Evolutionary conservation across 192 early-diverging fungal species (phyloP), one percentile per base, ranked within the genome.

Genomic region (Backusella circina): DNA sequence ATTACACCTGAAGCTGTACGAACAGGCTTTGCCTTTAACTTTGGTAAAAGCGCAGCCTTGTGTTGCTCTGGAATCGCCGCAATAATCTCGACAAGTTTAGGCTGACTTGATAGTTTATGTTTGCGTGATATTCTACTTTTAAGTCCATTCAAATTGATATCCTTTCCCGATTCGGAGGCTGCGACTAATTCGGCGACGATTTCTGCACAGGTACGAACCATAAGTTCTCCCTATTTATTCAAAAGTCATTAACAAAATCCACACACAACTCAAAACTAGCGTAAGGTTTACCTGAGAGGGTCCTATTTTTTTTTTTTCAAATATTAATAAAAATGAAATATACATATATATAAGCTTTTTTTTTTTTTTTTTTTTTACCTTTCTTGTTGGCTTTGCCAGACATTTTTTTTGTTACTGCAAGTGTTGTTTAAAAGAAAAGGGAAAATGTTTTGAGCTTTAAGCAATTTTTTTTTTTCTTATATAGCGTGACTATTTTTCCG

Each of bases 1-100:
- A 30, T 39, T 86, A 94, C 92, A 66, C 95, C 95, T 33, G 89
- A 92, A 1, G 98, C 98, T 1, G 98, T 99, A 67, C 98, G 89
- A 47, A 99, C 90, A 15, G 98, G 98, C 85, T 98, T 98, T 36
- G 97, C 98, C 71, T 95, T 93, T 26, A 99, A 86, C 35, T 88
- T 88, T 1, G 96, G 96, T 18, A 99, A 83, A 15, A 99, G 84
- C n/a, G 84, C 84, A 32, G 91, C 86, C 70, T 89, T 93, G 84
- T 98, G 88, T 75, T 97, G 90, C 81, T 97, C 96, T 2, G 98
- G 98, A 73, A 99, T 98, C 35, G 95, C 98, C 10, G 97, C 95
- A 64, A 99, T 98, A 68, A 99, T 99, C 79, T 99, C 98, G 15
- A 97, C 95, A 5, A 99, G 88, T 73, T 92, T 92, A 10, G 98